Evolutionary conservation across 2,329 filamentous ascomycete genomes (phyloP), one percentile per base, ranked within the genome.

Genomic region (Furcasterigmium sp.): DNA sequence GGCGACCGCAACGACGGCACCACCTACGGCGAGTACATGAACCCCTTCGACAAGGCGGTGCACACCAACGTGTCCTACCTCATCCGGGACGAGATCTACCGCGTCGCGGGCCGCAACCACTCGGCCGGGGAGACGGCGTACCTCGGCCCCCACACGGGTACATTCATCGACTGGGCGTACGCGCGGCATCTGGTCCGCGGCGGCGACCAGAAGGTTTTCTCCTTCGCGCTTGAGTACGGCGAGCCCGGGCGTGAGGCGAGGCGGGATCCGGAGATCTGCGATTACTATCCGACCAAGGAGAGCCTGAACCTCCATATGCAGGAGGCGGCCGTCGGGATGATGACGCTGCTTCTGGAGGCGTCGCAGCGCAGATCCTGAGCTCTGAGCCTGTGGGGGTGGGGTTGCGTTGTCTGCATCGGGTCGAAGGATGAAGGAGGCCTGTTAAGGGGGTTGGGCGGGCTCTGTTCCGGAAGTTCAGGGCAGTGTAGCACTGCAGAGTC

Each of bases 201-300:
- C 1, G 51, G 37, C 1, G 53, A 55, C 23, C 65, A 61, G 41
- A 61, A 64, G 36, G 51, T 75, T n/a, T 61, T 68, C 39, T 63
- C 63, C 3, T 62, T 70, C 41, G 68, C 64, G 3, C 50, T 76
- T 15, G 70, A 76, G 55, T 74, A 75, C 55, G 72, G 73, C 0
- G 59, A 59, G 40, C 53, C 52, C 8, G 64, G 63, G 44, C 17
- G 23, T 11, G 46, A 48, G 15, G 41, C 44, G 6, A 13, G 10
- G 32, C 18, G 30, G n/a, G 29, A 42, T 5, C 18, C 26, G 2
- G 30, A 35, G 29, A 29, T 37, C 25, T 48, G 44, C 25, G 61
- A 62, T 0, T 76, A 75, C 46, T 76, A 76, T 45, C 71, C 71
- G 1, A 65, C 63, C 3, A 52, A 55, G 3, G 50, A 57, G 25